These are phyloP conservation scores for Syncephalastrum racemosum DNA, from an alignment of 371 early-diverging fungal species.

Conservation along the genomic window DNA sequence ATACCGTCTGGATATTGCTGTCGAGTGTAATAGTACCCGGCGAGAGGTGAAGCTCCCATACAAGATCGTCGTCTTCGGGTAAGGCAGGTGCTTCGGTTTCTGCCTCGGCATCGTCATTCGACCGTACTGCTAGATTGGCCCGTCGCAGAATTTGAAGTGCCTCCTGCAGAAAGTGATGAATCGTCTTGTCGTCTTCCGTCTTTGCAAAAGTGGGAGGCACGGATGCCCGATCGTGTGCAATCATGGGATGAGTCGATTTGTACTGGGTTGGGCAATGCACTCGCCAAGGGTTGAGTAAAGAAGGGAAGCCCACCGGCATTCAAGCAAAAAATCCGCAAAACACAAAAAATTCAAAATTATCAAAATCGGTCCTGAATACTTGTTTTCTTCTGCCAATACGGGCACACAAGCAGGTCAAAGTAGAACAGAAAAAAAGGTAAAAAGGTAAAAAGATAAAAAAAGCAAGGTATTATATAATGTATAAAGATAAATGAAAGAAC, in stretches of 20 bases:
- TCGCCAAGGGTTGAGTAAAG: no score
- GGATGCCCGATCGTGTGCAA: constrained; percentile 13
- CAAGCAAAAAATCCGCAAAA: no score
- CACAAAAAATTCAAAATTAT: no score
- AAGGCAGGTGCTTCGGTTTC: constrained; percentile 2
- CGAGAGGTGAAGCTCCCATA: constrained; percentile 44
- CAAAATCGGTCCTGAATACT: no score
- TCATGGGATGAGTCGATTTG: constrained; percentile 11
- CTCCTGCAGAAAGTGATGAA: constrained; percentile 22
- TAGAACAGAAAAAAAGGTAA: no score
- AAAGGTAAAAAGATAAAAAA: no score
- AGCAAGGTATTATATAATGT: no score
- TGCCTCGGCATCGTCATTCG: neutral
- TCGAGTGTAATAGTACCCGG: constrained; percentile 47
- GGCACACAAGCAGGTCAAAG: no score
- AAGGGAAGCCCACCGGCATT: no score
- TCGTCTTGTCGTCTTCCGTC: constrained; percentile 1
- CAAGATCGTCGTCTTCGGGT: constrained; percentile 17
- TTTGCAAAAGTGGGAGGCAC: constrained; percentile 9
- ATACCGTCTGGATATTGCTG: constrained; percentile 45
- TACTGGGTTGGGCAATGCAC: no score
- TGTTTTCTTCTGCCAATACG: no score
- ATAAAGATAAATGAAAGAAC: no score
- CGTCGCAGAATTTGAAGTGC: constrained; percentile 19
- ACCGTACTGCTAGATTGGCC: constrained; percentile 9